phyloP scores from a whole-genome alignment of 2,329 filamentous ascomycete species.

The Zymoseptoria tritici region DNA sequence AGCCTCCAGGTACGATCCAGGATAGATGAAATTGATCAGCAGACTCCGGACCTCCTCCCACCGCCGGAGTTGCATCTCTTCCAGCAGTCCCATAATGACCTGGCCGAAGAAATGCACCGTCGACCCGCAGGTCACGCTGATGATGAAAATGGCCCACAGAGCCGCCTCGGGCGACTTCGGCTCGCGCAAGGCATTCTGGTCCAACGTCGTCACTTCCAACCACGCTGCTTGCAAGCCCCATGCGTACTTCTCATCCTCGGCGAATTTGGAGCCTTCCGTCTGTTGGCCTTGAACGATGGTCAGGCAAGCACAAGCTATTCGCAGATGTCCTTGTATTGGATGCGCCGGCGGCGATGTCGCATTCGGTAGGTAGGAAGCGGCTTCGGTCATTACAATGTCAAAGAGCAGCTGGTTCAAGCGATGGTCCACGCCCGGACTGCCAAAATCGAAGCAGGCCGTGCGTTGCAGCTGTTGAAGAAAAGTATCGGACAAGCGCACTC shows the following conservation, averaged over 20 bases:
- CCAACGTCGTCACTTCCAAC: conserved; percentile 24
- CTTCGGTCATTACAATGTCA: conserved; percentile 25
- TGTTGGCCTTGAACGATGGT: conserved; percentile 28
- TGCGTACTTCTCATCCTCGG: conserved; percentile 23
- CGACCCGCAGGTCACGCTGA: conserved; percentile 27
- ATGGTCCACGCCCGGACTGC: conserved; percentile 24
- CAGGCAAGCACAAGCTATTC: conserved; percentile 27
- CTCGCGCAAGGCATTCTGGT: conserved; percentile 22
- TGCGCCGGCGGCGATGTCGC: conserved; percentile 14
- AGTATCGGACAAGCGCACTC: conserved; percentile 21
- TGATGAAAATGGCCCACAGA: conserved; percentile 29
- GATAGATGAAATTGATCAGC: conserved; percentile 29
- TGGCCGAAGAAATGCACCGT: conserved; percentile 20
- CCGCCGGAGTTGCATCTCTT: conserved; percentile 22
- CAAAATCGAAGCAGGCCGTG: conserved; percentile 29
- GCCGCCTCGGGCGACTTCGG: conserved; percentile 27
- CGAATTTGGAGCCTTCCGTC: conserved; percentile 23
- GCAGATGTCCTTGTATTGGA: conserved; percentile 25
- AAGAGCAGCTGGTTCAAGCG: conserved; percentile 26
- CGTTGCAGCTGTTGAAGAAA: conserved; percentile 25
- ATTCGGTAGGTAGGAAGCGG: conserved; percentile 5
- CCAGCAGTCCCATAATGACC: conserved; percentile 17
- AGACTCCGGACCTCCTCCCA: conserved; percentile 29
- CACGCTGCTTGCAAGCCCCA: conserved; percentile 27
- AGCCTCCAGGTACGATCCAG: conserved; percentile 27